phyloP scores from a whole-genome alignment of 1,284 basidiomycete species.

The Cryptococcus wingfieldii region DNA sequence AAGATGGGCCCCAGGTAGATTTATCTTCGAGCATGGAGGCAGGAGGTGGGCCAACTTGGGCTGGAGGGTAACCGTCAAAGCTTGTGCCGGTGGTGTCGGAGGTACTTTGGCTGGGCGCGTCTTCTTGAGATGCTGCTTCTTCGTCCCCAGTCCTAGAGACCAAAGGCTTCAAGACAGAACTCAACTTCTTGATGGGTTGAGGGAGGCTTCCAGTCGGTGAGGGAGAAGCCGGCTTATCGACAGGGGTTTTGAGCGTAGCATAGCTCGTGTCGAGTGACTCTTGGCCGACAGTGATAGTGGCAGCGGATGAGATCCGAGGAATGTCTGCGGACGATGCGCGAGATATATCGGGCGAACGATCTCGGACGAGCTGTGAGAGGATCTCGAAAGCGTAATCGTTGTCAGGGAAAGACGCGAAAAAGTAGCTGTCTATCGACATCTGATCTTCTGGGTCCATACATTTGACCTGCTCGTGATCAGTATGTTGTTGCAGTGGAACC shows the following conservation, averaged over 20 bases:
- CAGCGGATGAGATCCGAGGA: conserved; percentile 25
- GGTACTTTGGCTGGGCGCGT: no score
- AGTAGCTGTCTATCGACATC: conserved; percentile 75
- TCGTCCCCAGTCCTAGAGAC: conserved; percentile 13
- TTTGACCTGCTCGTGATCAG: conserved; percentile 55
- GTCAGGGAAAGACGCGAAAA: conserved; percentile 78
- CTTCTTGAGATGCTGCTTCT: not conserved
- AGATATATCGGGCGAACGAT: conserved; percentile 37
- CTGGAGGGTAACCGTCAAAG: conserved; percentile 38
- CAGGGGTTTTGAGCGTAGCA: conserved; percentile 13
- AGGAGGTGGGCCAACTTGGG: conserved; percentile 32
- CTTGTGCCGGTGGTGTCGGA: not conserved
- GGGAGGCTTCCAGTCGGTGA: conserved; percentile 11
- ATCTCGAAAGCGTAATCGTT: conserved; percentile 67
- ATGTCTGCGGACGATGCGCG: conserved; percentile 43
- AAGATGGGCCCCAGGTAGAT: conserved; percentile 23
- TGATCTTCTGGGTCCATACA: conserved; percentile 77
- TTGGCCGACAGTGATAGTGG: conserved; percentile 3
- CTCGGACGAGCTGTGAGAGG: conserved; percentile 65
- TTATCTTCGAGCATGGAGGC: conserved; percentile 25
- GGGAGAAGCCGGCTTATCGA: not conserved
- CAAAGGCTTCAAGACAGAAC: conserved; percentile 32
- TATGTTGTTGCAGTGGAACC: not conserved
- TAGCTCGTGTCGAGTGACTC: conserved; percentile 14
- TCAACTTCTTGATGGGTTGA: conserved; percentile 25